Conservation (phyloP, 139 green algal genomes). For the Astrephomene gubernaculifera region DNA sequence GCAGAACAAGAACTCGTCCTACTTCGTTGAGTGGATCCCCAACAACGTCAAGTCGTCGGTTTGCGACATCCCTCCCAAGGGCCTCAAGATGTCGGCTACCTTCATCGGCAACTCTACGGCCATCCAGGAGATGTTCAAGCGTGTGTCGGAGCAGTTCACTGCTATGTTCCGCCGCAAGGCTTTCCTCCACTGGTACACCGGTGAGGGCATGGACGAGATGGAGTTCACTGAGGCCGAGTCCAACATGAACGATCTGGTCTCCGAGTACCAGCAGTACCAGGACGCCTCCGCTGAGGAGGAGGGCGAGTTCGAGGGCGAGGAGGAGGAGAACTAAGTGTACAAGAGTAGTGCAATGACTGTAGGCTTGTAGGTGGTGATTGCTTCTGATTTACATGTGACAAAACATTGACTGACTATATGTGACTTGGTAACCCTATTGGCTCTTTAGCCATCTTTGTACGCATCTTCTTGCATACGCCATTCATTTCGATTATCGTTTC, state of each 20-base stretch:
- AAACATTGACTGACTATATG: too few relatives aligned
- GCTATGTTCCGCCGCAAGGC: conserved; percentile 98
- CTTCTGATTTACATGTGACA: too few relatives aligned
- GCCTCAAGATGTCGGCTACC: conserved; percentile 95
- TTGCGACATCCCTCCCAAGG: conserved; percentile 97
- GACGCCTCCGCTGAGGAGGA: conserved; percentile 96
- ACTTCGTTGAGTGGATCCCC: conserved; percentile 99
- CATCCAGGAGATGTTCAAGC: conserved; percentile 96
- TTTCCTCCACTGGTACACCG: conserved; percentile 98
- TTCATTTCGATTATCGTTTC: too few relatives aligned
- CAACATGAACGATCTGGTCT: conserved; percentile 92
- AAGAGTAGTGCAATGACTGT: too few relatives aligned
- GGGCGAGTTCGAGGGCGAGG: conserved; percentile 69
- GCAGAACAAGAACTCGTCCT: conserved; percentile 97
- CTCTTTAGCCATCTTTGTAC: background rate
- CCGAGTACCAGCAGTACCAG: conserved; percentile 99
- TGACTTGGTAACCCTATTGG: background rate
- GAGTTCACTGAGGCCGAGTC: conserved; percentile 96
- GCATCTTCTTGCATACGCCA: too few relatives aligned
- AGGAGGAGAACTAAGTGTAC: conserved; percentile 44
- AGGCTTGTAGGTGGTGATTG: too few relatives aligned
- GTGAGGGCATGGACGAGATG: conserved; percentile 99
- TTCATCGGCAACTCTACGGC: conserved; percentile 98
- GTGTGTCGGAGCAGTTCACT: conserved; percentile 95
- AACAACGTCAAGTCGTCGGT: conserved; percentile 99